phyloP scores from a whole-genome alignment of 73 alveolate species.

The Paramecium tetraurelia region DNA sequence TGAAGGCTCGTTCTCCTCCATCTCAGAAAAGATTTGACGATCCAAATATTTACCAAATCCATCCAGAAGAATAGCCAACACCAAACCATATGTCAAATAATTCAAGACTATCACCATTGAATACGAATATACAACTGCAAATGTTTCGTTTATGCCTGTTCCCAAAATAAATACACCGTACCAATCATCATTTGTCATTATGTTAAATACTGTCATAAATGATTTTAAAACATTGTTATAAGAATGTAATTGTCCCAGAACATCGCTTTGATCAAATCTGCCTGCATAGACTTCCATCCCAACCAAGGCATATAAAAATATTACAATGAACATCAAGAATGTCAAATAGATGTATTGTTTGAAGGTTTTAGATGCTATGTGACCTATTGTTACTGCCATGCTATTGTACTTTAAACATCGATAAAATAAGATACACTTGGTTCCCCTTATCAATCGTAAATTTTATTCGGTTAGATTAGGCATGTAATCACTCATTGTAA shows the following conservation, averaged over 20 bases:
- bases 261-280: not conserved
- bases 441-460: conserved; percentile 3
- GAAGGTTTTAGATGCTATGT: conserved; percentile 16
- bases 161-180: conserved; percentile 13
- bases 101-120: not conserved
- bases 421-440: conserved; percentile 1
- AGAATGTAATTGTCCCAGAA: not conserved
- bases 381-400: conserved; percentile 23
- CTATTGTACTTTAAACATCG: conserved; percentile 6
- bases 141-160: not conserved
- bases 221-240: not conserved
- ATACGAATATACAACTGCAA: not conserved
- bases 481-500: not conserved
- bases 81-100: conserved; percentile 13
- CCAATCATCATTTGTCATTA: conserved; percentile 52
- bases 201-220: conserved; percentile 23
- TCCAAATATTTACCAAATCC: not conserved
- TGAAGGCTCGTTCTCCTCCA: not conserved
- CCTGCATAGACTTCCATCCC: conserved; percentile 19
- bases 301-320: not conserved
- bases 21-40: not conserved
- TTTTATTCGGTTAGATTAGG: not conserved
- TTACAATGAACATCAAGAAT: not conserved
- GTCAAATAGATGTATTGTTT: conserved; percentile 9
- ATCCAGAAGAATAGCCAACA: conserved; percentile 21